Percentiles rank a stretch among this genome's conserved stretches.
These are phyloP conservation scores for Vigna mungo DNA, from an alignment of 306 rosid genomes.

Conservation along the genomic window DNA sequence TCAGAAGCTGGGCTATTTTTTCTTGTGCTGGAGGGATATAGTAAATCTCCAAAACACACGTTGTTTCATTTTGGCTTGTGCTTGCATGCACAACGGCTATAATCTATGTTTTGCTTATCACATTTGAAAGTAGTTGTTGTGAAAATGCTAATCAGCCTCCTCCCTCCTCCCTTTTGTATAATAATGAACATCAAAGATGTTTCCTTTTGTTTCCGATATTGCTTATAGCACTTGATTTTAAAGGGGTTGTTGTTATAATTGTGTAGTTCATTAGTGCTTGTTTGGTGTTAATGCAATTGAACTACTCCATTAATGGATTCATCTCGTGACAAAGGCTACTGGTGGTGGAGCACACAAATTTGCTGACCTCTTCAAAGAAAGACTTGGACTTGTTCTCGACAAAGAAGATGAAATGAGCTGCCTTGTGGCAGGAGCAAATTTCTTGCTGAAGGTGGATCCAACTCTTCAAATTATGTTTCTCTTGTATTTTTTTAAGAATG, in stretches of 20 bases:
- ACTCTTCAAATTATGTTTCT: slow-evolving; percentile 21
- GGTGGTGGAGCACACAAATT: slow-evolving; percentile 93
- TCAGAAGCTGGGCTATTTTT: slow-evolving; percentile 21
- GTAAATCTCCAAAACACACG: not conserved
- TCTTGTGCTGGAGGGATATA: not conserved
- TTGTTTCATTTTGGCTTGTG: slow-evolving; percentile 7
- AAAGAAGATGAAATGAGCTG: slow-evolving; percentile 93
- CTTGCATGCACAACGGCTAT: not conserved
- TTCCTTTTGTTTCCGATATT: slow-evolving; percentile 2
- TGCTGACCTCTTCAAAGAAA: slow-evolving; percentile 86
- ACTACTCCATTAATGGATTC: slow-evolving; percentile 15
- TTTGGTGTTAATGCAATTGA: slow-evolving; percentile 13
- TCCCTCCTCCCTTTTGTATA: not conserved
- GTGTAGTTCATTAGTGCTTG: slow-evolving; percentile 1
- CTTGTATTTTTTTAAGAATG: slow-evolving; percentile 12
- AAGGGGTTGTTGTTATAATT: not conserved
- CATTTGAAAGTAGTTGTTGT: slow-evolving; percentile 13
- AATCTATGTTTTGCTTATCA: not conserved
- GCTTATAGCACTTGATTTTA: slow-evolving; percentile 2
- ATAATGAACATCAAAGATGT: not conserved
- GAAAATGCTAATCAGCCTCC: not conserved
- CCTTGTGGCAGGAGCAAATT: slow-evolving; percentile 91
- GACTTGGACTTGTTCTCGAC: slow-evolving; percentile 84
- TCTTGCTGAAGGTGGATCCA: slow-evolving; percentile 80
- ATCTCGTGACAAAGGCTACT: slow-evolving; percentile 71